Evolutionary conservation across 2,329 filamentous ascomycete species (phyloP).

Genomic region (Teratosphaeria viscida): DNA sequence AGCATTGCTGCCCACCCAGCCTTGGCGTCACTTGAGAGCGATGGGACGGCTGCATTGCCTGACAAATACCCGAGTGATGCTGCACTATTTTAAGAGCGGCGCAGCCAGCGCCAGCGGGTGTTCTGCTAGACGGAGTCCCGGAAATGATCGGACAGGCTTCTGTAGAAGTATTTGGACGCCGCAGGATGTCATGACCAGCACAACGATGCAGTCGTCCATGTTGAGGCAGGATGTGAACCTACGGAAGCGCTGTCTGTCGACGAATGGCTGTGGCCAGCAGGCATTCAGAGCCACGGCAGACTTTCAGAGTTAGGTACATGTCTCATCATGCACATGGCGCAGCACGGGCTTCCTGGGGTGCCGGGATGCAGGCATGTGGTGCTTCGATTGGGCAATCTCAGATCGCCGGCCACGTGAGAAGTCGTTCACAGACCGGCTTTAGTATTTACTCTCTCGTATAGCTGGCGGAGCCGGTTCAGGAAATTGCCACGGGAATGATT

Average conservation of each 20-base stretch:
- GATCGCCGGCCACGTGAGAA: conserved; percentile 46
- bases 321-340: not conserved
- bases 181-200: conserved; percentile 24
- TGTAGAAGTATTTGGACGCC: conserved; percentile 32
- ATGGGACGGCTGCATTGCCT: conserved; percentile 38
- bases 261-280: conserved; percentile 55
- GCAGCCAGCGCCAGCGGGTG: conserved; percentile 46
- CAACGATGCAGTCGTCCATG: conserved; percentile 46
- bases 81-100: conserved; percentile 45
- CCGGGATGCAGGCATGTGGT: conserved; percentile 22
- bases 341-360: not conserved
- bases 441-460: conserved; percentile 14
- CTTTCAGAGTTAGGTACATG: conserved; percentile 40
- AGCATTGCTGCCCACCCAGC: conserved; percentile 13
- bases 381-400: conserved; percentile 50
- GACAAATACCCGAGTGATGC: conserved; percentile 45
- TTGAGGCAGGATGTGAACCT: conserved; percentile 43
- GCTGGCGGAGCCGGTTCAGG: not conserved
- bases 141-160: conserved; percentile 45
- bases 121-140: conserved; percentile 53
- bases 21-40: conserved; percentile 18
- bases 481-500: too few relatives aligned
- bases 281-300: conserved; percentile 50
- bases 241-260: conserved; percentile 40
- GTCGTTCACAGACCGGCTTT: conserved; percentile 44